Evolutionary conservation across 1,139 yeast genomes (phyloP), one percentile per base, ranked within the genome.

Genomic region (Yarrowia galli): DNA sequence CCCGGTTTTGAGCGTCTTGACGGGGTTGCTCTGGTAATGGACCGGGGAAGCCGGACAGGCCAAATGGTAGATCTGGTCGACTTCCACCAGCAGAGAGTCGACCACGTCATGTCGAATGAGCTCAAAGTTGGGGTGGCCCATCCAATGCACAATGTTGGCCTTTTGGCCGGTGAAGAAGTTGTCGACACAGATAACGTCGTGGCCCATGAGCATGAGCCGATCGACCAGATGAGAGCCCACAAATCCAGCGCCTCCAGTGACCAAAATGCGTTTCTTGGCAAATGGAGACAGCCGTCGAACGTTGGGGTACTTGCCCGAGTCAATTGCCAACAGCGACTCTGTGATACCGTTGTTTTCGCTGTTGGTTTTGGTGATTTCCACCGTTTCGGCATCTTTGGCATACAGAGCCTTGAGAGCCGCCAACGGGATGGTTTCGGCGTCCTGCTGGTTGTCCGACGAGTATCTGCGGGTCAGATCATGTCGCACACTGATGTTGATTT

Each of bases 231-330:
- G 83, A 68, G 81, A 81, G 28, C 85, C 85, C 68, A 84, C 82
- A 71, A 81, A 84, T 5, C 87, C 86, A 35, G 84, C 79, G 13
- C 85, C 85, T 10, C 87, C 87, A 3, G 86, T 80, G 25, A 84
- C 79, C 65, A 83, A 79, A 28, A 82, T 46, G 16, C 66, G 54
- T 13, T 61, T 61, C 18, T 61, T 61, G 15, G 66, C 45, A 61
- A 61, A 61, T 45, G 66, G 66, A 5, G 66, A 61, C 46, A 61
- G 20, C n/a, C 56, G 56, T 8, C 56, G 54, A 23, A 61, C 66
- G n/a, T 58, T 43, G 40, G 64, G 64, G 16, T 42, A 58, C 20
- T 10, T 25, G 40, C 51, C 51, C 42, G 64, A 43, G 25, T 56
- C 63, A 42, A 58, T 58, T n/a, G 64, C 40, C 64, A 58, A 15